Base-by-base conservation (phyloP, 495 filamentous ascomycete species). In the Penicillium verhagenii region DNA sequence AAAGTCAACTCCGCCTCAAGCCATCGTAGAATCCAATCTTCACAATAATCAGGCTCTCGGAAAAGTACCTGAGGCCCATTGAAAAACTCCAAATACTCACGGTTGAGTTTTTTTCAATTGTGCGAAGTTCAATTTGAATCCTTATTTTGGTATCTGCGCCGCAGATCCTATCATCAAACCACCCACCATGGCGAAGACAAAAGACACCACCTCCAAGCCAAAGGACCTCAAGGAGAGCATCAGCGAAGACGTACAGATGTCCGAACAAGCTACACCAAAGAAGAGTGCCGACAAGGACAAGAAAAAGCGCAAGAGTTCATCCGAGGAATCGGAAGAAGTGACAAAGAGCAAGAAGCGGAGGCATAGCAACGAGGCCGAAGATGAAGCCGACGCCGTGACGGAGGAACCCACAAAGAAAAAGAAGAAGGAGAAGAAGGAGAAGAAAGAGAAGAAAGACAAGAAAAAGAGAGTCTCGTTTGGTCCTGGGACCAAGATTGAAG, bases 381-480 rank as follows among this genome's bases (percentile, higher is more conserved):
- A 58, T 3, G 47, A 64, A 31, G 52, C 43, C 31, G 47, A 50
- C 18, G 21, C 29, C 2, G 46, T 21, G 47, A 50, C 33, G 25
- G 56, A 59, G 26, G 52, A 61, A 44, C 24, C 58, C 33, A 29
- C 39, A 18, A 35, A 56, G 45, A 54, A 60, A 56, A 71, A 69
- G 56, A 48, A 48, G 6, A 48, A 48, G 26, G 26, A 23, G 4
- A 46, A 66, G 57, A 57, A 66, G 21, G 61, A 58, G 25, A 56
- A 60, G 49, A 62, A 46, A 28, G 56, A 68, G 49, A 66, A 69
- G 47, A 65, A n/a, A n/a, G n/a, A n/a, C n/a, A n/a, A 63, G 52
- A 71, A 66, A 48, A 95, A 93, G 70, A 86, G 87, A 1, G 91
- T 96, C 23, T 83, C 88, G 8, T 96, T 96, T 64, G 83, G 87